These are phyloP conservation scores for Craspedostauros australis DNA, from an alignment of 108 stramenopile genomes.

Conservation along the genomic window DNA sequence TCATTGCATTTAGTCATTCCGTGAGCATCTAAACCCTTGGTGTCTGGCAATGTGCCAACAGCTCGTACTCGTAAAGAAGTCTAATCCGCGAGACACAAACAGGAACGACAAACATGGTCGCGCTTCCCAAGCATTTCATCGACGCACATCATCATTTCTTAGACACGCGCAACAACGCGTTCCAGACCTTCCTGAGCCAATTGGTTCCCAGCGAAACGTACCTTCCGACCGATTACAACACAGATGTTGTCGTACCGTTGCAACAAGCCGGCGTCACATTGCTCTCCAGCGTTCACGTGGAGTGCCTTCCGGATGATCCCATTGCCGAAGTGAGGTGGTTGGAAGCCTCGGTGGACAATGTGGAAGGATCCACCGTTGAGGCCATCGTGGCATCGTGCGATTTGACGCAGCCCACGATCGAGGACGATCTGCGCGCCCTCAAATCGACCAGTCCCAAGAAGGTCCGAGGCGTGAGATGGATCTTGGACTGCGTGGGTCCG, in stretches of 20 bases:
- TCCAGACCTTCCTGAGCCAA: slow-evolving; percentile 42
- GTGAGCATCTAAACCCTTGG: too few relatives aligned
- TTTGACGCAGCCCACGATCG: slow-evolving; percentile 40
- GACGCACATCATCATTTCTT: slow-evolving; percentile 78
- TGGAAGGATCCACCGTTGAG: slow-evolving; percentile 20
- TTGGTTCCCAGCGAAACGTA: slow-evolving; percentile 33
- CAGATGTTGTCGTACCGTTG: slow-evolving; percentile 44
- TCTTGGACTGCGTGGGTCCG: slow-evolving; percentile 61
- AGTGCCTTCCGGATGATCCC: slow-evolving; percentile 71
- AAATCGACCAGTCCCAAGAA: slow-evolving; percentile 6
- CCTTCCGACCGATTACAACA: slow-evolving; percentile 48
- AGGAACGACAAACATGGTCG: too few relatives aligned
- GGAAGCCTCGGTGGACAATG: slow-evolving; percentile 1
- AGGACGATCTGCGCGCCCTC: slow-evolving; percentile 35
- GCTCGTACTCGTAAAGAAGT: too few relatives aligned
- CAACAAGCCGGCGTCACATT: slow-evolving; percentile 30
- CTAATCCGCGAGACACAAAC: too few relatives aligned
- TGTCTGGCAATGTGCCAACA: too few relatives aligned
- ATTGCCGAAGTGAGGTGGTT: slow-evolving; percentile 55
- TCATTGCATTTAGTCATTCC: too few relatives aligned
- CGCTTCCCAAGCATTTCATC: slow-evolving; percentile 48
- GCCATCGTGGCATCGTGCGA: slow-evolving; percentile 66
- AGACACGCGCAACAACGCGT: slow-evolving; percentile 45
- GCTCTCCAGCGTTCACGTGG: slow-evolving; percentile 58
- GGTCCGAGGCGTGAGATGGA: slow-evolving; percentile 69